phyloP scores from a whole-genome alignment of 2,329 filamentous ascomycete species.

The Fusarium sacchari region DNA sequence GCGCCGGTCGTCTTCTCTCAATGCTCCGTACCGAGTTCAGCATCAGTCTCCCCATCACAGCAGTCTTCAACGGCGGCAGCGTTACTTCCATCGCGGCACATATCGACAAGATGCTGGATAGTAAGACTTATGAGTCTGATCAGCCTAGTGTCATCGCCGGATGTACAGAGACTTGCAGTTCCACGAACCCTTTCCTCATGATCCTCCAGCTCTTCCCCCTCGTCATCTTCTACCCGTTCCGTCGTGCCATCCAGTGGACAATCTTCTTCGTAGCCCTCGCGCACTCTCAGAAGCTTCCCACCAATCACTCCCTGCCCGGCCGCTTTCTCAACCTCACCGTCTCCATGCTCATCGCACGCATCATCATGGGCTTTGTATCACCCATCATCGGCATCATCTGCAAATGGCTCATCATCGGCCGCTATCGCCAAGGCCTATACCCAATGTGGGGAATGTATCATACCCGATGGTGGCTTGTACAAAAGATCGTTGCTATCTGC shows the following conservation, averaged over 20 bases:
- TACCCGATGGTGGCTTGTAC: constrained; percentile 15
- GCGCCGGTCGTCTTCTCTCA: background rate
- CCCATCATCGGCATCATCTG: background rate
- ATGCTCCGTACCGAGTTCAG: background rate
- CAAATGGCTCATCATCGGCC: constrained; percentile 10
- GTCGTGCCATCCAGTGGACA: constrained; percentile 8
- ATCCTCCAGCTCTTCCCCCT: background rate
- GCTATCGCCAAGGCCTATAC: background rate
- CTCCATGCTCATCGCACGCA: background rate
- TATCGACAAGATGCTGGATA: background rate
- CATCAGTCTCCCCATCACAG: background rate
- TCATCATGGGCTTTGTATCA: background rate
- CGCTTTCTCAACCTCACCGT: background rate
- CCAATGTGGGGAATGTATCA: constrained; percentile 14
- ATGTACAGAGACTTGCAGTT: constrained; percentile 3
- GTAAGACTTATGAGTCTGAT: background rate
- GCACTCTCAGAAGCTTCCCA: constrained; percentile 1
- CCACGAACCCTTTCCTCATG: constrained; percentile 3
- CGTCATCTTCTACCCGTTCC: background rate
- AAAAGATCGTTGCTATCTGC: constrained; percentile 3
- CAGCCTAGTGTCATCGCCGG: background rate
- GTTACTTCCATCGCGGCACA: background rate
- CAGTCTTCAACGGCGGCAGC: background rate
- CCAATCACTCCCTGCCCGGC: background rate
- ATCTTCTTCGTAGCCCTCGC: constrained; percentile 8